Conservation (phyloP, 345 rosid genomes). For the Barbarea vulgaris region DNA sequence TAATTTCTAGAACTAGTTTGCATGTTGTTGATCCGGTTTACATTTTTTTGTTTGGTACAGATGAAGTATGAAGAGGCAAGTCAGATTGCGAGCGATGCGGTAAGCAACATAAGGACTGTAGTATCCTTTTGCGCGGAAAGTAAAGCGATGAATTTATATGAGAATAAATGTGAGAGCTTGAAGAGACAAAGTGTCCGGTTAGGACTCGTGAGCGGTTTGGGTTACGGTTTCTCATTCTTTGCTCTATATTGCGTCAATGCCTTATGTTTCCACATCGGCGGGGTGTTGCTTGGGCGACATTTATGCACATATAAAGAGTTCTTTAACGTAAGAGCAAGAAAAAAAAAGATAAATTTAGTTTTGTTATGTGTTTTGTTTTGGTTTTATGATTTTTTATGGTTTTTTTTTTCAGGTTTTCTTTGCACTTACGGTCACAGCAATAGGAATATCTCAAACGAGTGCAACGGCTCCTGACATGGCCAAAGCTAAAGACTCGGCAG, state of each 20-base stretch:
- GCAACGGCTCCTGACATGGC: conserved; percentile 59
- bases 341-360: not conserved
- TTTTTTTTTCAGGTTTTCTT: conserved; percentile 51
- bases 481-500: conserved; percentile 70
- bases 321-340: conserved; percentile 50
- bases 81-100: conserved; percentile 50
- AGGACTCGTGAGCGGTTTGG: conserved; percentile 46
- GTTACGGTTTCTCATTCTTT: conserved; percentile 44
- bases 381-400: not conserved
- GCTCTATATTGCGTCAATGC: conserved; percentile 36
- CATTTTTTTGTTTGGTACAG: conserved; percentile 8
- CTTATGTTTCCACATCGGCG: conserved; percentile 24
- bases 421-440: conserved; percentile 65
- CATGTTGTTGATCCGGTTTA: conserved; percentile 2
- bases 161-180: conserved; percentile 42
- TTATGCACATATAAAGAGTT: conserved; percentile 47
- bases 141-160: conserved; percentile 45
- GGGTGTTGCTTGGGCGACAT: conserved; percentile 32
- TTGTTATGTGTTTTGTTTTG: not conserved
- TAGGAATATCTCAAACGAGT: conserved; percentile 65
- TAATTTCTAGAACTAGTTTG: not conserved
- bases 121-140: conserved; percentile 49
- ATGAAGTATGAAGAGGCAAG: conserved; percentile 49
- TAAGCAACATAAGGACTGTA: conserved; percentile 47
- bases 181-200: conserved; percentile 35